Base-by-base conservation (phyloP, 768 basidiomycete species). In the Artomyces pyxidatus region DNA sequence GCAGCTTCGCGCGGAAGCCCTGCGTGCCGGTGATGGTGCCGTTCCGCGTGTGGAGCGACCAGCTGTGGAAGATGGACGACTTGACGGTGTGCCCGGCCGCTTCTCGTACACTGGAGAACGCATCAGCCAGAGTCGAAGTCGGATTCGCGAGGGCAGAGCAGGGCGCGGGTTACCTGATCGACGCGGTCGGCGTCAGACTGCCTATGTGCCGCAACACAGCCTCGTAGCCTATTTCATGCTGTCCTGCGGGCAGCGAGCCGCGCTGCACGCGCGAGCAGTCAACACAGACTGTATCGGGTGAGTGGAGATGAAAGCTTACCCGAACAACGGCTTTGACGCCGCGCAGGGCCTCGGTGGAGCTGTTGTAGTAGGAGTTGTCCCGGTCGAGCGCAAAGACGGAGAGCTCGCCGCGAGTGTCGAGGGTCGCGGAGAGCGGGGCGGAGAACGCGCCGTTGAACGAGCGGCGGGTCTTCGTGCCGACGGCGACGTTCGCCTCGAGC, bases 141-240 rank as follows among this genome's bases (percentile, higher is more conserved):
- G 40, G 9, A 30, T 14, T 0, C 12, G 27, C 37, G n/a, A 0
- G 14, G 22, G 35, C 19, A 42, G 26, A 29, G 44, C 14, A 42
- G 1, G 22, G 22, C 17, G n/a, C 9, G 32, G 58, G 70, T 50
- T 53, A 89, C 92, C 85, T 88, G 37, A 94, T 71, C 2, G 89
- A 92, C 22, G 93, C 95, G 2, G 77, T 74, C 2, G 88, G 80
- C 7, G 75, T 68, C 25, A 98, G 72, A 37, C 74, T 72, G 6
- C 81, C 75, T 19, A 98, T 74, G 49, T 89, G 83, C 40, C 96
- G 72, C 46, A 88, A 65, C 2, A 86, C 81, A 16, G 80, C 81
- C 61, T 97, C 91, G 58, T 95, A 97, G 6, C 83, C 80, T 10
- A 93, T 54, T 60, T 96, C 90, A 59, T 96, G 89, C 51, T 72